Percentiles rank a stretch among this genome's conserved stretches.
Conservation (phyloP, 352 stramenopile genomes). For the Phytophthora citrophthora region DNA sequence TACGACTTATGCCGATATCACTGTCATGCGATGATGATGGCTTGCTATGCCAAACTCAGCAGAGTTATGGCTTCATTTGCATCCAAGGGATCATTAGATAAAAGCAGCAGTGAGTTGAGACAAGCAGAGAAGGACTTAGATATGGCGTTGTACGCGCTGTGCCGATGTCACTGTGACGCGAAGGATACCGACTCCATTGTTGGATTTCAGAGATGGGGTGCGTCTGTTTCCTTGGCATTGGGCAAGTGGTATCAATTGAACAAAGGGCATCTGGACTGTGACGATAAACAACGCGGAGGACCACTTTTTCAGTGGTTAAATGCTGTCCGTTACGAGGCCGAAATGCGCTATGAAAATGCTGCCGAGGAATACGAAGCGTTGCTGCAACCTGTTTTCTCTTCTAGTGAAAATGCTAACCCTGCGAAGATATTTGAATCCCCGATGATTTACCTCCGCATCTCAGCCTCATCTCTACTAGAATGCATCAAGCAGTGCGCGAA, state of each 20-base stretch:
- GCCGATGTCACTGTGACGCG: slow-evolving; percentile 45
- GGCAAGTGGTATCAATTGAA: slow-evolving; percentile 26
- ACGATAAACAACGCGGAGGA: slow-evolving; percentile 20
- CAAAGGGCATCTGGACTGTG: slow-evolving; percentile 10
- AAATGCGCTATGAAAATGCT: slow-evolving; percentile 77
- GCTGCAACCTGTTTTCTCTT: slow-evolving; percentile 37
- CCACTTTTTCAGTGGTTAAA: slow-evolving; percentile 51
- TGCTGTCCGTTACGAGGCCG: slow-evolving; percentile 48
- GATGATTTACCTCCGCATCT: slow-evolving; percentile 45
- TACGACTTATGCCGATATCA: slow-evolving; percentile 54
- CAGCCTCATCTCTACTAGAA: slow-evolving; percentile 37
- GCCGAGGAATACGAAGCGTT: slow-evolving; percentile 49
- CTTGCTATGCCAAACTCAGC: slow-evolving; percentile 45
- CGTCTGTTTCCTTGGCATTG: slow-evolving; percentile 38
- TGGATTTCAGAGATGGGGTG: slow-evolving; percentile 53
- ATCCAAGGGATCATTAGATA: slow-evolving; percentile 15
- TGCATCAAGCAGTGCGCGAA: slow-evolving; percentile 59
- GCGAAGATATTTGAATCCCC: slow-evolving; percentile 35
- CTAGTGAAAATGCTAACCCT: neutral
- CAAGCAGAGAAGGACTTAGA: slow-evolving; percentile 53
- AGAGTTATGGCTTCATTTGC: slow-evolving; percentile 31
- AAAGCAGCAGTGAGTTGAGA: slow-evolving; percentile 34
- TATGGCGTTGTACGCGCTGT: slow-evolving; percentile 50
- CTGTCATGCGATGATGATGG: slow-evolving; percentile 44
- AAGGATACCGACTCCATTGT: slow-evolving; percentile 64